phyloP scores from a whole-genome alignment of 345 rosid species.

The Salix arbutifolia region DNA sequence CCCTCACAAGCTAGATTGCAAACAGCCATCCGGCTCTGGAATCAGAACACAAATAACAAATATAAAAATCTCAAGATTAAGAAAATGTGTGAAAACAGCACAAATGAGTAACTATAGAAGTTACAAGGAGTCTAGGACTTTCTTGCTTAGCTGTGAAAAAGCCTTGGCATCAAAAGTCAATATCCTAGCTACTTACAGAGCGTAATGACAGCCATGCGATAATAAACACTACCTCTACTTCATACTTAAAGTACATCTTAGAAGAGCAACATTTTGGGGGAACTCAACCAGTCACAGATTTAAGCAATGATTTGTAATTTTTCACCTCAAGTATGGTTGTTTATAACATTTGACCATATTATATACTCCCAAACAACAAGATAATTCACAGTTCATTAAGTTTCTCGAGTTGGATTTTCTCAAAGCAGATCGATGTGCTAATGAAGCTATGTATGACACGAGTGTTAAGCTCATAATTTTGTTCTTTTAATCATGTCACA shows the following conservation, averaged over 20 bases:
- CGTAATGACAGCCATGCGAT: neutral
- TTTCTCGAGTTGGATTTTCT: neutral
- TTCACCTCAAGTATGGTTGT: neutral
- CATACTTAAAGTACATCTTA: neutral
- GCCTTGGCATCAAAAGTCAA: neutral
- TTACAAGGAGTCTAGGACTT: neutral
- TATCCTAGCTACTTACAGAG: neutral
- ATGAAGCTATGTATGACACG: neutral
- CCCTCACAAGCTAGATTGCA: slow-evolving; percentile 66
- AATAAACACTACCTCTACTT: neutral
- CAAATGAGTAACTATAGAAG: neutral
- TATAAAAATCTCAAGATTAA: neutral
- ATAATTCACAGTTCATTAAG: no score
- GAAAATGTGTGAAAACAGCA: neutral
- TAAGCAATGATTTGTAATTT: neutral
- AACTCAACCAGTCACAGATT: neutral
- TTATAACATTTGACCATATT: neutral
- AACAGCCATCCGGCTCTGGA: slow-evolving; percentile 64
- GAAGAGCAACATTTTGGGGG: neutral
- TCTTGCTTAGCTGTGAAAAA: neutral
- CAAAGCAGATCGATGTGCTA: neutral
- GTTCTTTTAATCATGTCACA: neutral
- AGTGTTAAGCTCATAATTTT: neutral
- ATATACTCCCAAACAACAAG: neutral
- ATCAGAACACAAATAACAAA: neutral